Evolutionary conservation across 805 yeast genomes (phyloP).

Genomic region (Candida peoriensis): DNA sequence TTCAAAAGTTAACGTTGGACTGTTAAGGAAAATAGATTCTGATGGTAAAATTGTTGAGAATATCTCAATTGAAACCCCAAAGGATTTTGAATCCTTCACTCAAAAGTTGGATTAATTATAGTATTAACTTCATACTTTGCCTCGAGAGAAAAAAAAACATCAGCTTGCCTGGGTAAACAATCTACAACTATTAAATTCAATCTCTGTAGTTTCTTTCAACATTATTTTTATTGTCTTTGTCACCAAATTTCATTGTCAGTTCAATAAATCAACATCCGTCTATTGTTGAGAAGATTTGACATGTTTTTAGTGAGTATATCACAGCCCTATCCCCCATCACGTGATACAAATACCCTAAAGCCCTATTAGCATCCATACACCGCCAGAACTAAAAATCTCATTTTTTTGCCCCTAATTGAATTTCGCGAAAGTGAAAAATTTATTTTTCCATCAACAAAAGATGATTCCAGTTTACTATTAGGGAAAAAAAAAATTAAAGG

Average conservation of each 20-base stretch:
- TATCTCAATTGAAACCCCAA: not conserved
- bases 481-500: not conserved
- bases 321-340: slow-evolving; percentile 4
- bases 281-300: no score
- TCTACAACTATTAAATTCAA: no score
- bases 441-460: not conserved
- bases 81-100: not conserved
- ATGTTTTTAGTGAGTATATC: no score
- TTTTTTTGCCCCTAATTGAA: no score
- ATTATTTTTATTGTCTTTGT: no score
- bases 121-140: no score
- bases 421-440: slow-evolving; percentile 5
- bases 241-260: no score
- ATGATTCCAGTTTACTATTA: not conserved
- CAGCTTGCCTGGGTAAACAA: no score
- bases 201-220: no score
- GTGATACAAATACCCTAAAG: slow-evolving; percentile 1
- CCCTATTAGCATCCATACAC: slow-evolving; percentile 4
- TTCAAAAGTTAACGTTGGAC: slow-evolving; percentile 14
- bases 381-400: slow-evolving; percentile 1
- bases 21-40: slow-evolving; percentile 13
- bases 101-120: no score
- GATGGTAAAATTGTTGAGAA: slow-evolving; percentile 6
- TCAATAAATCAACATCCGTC: no score
- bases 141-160: no score